Evolutionary conservation across 2,329 filamentous ascomycete species (phyloP), one percentile per base, ranked within the genome.

Genomic region (Ascosphaera pollenicola): DNA sequence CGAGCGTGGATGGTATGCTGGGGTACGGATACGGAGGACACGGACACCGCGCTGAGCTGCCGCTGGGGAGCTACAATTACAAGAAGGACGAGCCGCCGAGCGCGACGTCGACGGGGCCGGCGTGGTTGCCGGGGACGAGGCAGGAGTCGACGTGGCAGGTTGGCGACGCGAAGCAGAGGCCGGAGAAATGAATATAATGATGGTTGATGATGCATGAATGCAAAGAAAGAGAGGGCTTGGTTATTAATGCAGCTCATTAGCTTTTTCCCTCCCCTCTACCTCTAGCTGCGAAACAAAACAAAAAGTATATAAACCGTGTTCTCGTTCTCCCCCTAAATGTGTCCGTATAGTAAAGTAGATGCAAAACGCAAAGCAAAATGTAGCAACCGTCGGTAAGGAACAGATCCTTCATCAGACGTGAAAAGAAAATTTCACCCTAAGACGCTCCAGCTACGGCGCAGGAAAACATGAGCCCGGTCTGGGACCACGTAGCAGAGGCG

Each of bases 71-170:
- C 40, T 46, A 47, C 28, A 63, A 61, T 43, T 63, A 60, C 41
- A 57, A 60, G 44, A 57, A 59, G 38, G 58, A 66, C 46, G 61
- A 63, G 19, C 57, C 58, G 26, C 59, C 53, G 31, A n/a, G n/a
- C n/a, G n/a, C n/a, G n/a, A n/a, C n/a, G n/a, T 62, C 58, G 40
- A 54, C 50, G 41, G 52, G 57, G 36, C 51, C 51, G 30, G 55
- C 57, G 17, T 87, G 80, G 73, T 60, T 91, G 42, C 70, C 78
- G 15, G 81, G 83, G 6, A 92, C 82, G 2, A 84, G 73, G 52
- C 79, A 87, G 54, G 80, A 92, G 54, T 78, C 83, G 39, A 92
- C 81, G 2, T 93, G 84, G 85, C 64, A 63, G 45, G 53, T 54
- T 18, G 58, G 54, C 40, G 68, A 71, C 48, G 47, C 48, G 35